Conservation (phyloP, 78 protist genomes). For the Dictyostelium discoideum region dicty_2.7 NC_007090.3:2401001-2401500, state of each 20-base stretch:
- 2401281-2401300: neutral
- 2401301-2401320: neutral
- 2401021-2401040: constrained; percentile 54
- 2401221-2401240: constrained; percentile 22
- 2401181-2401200: constrained; percentile 56
- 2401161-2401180: constrained; percentile 52
- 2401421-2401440: neutral
- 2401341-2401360: constrained; percentile 24
- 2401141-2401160: constrained; percentile 20
- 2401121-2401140: constrained; percentile 9
- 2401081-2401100: constrained; percentile 34
- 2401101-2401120: neutral
- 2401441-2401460: neutral
- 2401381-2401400: constrained; percentile 44
- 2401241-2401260: neutral
- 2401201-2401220: constrained; percentile 26
- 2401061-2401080: constrained; percentile 53
- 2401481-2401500: neutral
- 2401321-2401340: constrained; percentile 10
- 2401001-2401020: constrained; percentile 34
- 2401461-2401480: neutral
- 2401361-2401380: constrained; percentile 51
- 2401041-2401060: constrained; percentile 68
- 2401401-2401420: constrained; percentile 38
- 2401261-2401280: neutral